Base-by-base conservation (phyloP, 1,284 basidiomycete genomes). In the Tylopilus sp. region DNA sequence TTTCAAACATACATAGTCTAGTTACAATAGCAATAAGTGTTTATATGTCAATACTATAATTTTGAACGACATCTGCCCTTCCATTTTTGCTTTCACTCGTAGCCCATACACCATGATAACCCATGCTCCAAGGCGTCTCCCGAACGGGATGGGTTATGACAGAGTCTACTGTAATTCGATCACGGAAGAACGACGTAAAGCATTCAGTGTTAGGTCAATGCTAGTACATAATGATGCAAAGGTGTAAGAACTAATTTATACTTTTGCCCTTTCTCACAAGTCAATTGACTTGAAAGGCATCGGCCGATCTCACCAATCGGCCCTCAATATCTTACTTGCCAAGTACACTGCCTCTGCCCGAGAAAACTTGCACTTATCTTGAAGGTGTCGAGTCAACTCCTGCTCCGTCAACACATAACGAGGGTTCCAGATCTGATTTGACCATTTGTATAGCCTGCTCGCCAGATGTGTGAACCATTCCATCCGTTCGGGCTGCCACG, bases 391-490 rank as follows among this genome's bases (percentile, higher is more conserved):
- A 55, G 53, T 38, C 61, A 77, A 47, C n/a, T 69, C 65, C 29
- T 58, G 63, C 55, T 56, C 51, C 56, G 72, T 74, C 58, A 77
- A 59, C 7, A 53, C 54, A n/a, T 62, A 65, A 39, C 61, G 64
- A 53, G 67, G 64, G 12, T 26, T 32, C 51, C 19, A 67, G 53
- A 66, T 47, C 58, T 73, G 72, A 47, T 55, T 36, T 22, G 71
- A 18, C 72, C 73, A 77, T 55, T 53, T 63, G 47, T 74, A 24
- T 51, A 74, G 13, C 51, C 51, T 75, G 38, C 64, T 62, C 2
- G 74, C 74, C 53, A 75, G 47, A 55, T 75, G 51, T 53, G 77
- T 58, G 53, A 75, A 75, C 72, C 72, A 73, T 38, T 53, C 60
- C 12, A 58, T 56, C 54, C 71, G 74, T n/a, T 77, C 74, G 15